Percentiles rank a stretch among this genome's conserved stretches.
Conservation (phyloP, 2,329 filamentous ascomycete genomes). For the Dichotomopilus funicola region DNA sequence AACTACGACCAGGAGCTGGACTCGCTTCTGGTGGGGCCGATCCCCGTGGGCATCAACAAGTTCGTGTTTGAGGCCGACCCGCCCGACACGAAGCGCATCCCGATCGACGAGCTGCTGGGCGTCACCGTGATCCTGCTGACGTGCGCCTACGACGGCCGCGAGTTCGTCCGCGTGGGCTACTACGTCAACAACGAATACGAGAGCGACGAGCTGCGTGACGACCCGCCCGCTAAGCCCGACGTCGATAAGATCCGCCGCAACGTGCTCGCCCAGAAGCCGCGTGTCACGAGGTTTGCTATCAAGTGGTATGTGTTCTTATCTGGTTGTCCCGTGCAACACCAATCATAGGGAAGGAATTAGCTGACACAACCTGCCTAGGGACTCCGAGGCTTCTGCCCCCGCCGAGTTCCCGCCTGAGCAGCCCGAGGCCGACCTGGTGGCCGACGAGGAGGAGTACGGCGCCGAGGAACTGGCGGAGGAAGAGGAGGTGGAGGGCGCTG, state of each 20-base stretch:
- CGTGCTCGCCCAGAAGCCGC: constrained; percentile 91
- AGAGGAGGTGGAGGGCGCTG: constrained; percentile 34
- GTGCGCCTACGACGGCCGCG: constrained; percentile 90
- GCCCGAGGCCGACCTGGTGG: constrained; percentile 81
- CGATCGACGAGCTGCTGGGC: constrained; percentile 88
- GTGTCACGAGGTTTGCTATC: constrained; percentile 95
- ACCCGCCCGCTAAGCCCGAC: constrained; percentile 85
- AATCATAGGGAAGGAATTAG: not conserved
- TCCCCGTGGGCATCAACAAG: constrained; percentile 96
- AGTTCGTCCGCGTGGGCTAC: constrained; percentile 97
- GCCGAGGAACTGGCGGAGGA: constrained; percentile 79
- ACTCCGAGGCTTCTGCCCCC: constrained; percentile 93
- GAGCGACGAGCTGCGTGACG: constrained; percentile 77
- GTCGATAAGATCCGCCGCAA: constrained; percentile 90
- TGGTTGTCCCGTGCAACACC: not conserved
- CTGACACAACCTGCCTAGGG: constrained; percentile 51
- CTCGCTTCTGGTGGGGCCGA: constrained; percentile 91
- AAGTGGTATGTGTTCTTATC: constrained; percentile 67
- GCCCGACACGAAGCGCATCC: constrained; percentile 83
- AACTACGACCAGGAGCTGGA: constrained; percentile 99
- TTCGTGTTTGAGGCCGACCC: constrained; percentile 96
- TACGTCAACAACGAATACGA: constrained; percentile 99
- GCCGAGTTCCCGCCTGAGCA: constrained; percentile 96
- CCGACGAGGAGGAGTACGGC: constrained; percentile 85
- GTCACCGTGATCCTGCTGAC: constrained; percentile 96